These are phyloP conservation scores for Mitragyna speciosa DNA, from an alignment of 257 asterid genomes.

Conservation along the genomic window DNA sequence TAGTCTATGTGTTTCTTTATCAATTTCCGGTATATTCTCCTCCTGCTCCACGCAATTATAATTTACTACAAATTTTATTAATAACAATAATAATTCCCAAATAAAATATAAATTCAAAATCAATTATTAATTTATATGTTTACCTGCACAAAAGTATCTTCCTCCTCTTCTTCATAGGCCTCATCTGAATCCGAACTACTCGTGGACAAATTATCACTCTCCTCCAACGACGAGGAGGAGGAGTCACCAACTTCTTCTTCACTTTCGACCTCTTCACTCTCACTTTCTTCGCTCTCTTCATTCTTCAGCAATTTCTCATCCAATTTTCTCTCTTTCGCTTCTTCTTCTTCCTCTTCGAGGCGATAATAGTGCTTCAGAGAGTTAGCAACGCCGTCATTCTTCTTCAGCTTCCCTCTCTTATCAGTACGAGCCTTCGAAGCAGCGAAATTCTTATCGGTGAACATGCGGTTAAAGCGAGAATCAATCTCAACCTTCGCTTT, in stretches of 20 bases:
- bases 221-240: background rate
- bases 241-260: slow-evolving; percentile 19
- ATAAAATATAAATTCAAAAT: background rate
- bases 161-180: slow-evolving; percentile 24
- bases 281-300: slow-evolving; percentile 20
- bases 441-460: slow-evolving; percentile 50
- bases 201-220: slow-evolving; percentile 47
- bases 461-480: slow-evolving; percentile 63
- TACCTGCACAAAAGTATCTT: slow-evolving; percentile 31
- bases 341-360: slow-evolving; percentile 36
- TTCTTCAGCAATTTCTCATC: slow-evolving; percentile 17
- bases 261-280: slow-evolving; percentile 26
- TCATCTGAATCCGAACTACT: slow-evolving; percentile 50
- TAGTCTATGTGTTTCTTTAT: slow-evolving; percentile 76
- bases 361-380: slow-evolving; percentile 59
- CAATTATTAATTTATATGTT: background rate
- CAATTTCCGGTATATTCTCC: slow-evolving; percentile 74
- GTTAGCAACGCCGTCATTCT: slow-evolving; percentile 31
- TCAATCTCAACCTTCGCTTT: slow-evolving; percentile 72
- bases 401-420: slow-evolving; percentile 72
- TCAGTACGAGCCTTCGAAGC: slow-evolving; percentile 62
- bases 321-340: slow-evolving; percentile 12
- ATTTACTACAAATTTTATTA: no score
- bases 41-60: slow-evolving; percentile 37
- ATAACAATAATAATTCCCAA: background rate